Evolutionary conservation across 495 filamentous ascomycete species (phyloP).

Genomic region (Trichocladium antarcticum): DNA sequence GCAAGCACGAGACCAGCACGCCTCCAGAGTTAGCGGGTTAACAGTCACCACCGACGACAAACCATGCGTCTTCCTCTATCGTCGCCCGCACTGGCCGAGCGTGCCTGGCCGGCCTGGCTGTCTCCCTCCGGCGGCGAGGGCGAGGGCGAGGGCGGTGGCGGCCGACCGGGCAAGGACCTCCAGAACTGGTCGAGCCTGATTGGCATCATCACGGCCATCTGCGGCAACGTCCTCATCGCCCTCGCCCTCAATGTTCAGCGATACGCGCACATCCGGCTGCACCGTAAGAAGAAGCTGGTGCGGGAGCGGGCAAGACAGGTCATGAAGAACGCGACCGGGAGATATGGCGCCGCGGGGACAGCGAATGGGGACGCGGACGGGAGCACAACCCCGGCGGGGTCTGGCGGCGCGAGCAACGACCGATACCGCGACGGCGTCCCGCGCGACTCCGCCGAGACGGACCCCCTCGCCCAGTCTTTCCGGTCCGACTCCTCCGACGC

Average conservation of each 20-base stretch:
- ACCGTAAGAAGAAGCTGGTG: constrained; percentile 28
- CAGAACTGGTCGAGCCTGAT: constrained; percentile 86
- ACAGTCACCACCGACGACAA: background rate
- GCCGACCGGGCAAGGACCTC: constrained; percentile 35
- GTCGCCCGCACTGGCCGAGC: background rate
- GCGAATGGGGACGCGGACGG: constrained; percentile 21
- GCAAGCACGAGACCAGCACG: too few relatives aligned
- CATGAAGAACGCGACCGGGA: constrained; percentile 14
- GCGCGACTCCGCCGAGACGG: constrained; percentile 31
- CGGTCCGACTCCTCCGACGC: constrained; percentile 34
- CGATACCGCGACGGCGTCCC: constrained; percentile 24
- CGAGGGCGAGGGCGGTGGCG: constrained; percentile 27
- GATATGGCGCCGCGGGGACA: constrained; percentile 15
- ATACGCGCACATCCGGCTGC: constrained; percentile 79
- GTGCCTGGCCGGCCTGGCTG: constrained; percentile 2
- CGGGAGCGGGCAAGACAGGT: constrained; percentile 45
- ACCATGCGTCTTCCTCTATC: constrained; percentile 13
- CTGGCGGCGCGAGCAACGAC: constrained; percentile 8
- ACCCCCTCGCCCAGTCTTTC: constrained; percentile 40
- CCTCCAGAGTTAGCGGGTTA: background rate
- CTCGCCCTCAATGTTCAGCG: constrained; percentile 93
- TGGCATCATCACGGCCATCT: constrained; percentile 83
- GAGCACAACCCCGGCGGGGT: constrained; percentile 10
- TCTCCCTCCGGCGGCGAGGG: background rate
- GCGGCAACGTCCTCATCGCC: constrained; percentile 85